Percentiles rank a stretch among this genome's conserved stretches.
Conservation (phyloP, 2,329 filamentous ascomycete genomes). For the Sporothrix inflata region DNA sequence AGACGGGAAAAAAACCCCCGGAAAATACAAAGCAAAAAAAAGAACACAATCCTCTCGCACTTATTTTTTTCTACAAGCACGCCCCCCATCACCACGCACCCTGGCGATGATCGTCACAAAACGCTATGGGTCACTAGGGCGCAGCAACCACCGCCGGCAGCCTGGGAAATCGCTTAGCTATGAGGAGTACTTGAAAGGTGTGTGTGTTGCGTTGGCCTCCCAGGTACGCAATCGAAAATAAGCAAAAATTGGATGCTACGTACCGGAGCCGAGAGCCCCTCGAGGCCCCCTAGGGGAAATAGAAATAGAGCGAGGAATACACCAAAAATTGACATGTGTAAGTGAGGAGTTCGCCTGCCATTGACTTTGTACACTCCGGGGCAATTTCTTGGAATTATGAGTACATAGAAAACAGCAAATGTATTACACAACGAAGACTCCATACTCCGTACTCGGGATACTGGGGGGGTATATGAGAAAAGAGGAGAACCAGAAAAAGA, state of each 20-base stretch:
- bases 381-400: not conserved
- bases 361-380: slow-evolving; percentile 8
- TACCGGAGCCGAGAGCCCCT: slow-evolving; percentile 2
- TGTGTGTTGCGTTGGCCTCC: no score
- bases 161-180: not conserved
- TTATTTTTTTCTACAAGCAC: not conserved
- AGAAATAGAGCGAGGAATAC: not conserved
- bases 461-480: not conserved
- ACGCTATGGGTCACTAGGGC: slow-evolving; percentile 2
- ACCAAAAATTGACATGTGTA: not conserved
- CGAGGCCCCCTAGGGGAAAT: not conserved
- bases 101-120: slow-evolving; percentile 4
- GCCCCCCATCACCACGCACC: not conserved
- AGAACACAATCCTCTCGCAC: not conserved
- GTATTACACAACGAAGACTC: slow-evolving; percentile 1
- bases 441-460: not conserved
- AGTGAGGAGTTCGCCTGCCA: not conserved
- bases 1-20: not conserved
- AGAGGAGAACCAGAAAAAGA: not conserved
- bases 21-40: not conserved
- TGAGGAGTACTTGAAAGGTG: not conserved
- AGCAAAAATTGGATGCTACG: no score
- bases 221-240: not conserved
- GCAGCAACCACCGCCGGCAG: not conserved
- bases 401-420: not conserved